A percentile compares a stretch with the other conserved stretches of the same genome.
Conservation (phyloP, 306 rosid genomes). For the Chamaecrista fasciculata region DNA sequence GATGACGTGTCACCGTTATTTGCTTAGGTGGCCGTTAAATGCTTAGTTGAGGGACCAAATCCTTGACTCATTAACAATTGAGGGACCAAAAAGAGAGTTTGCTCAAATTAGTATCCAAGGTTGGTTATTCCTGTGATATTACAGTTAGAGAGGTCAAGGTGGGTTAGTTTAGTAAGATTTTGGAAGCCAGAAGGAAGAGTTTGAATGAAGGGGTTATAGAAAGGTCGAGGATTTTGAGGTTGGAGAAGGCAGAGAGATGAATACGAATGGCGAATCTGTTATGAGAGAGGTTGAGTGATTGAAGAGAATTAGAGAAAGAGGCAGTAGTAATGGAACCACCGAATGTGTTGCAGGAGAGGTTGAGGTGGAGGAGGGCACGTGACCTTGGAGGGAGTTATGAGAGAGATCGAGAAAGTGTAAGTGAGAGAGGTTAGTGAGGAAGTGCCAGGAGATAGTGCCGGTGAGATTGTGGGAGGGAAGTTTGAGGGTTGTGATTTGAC, state of each 20-base stretch:
- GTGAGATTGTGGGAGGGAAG: conserved; percentile 61
- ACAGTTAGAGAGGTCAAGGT: conserved; percentile 62
- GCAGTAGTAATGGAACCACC: conserved; percentile 53
- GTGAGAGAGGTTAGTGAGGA: conserved; percentile 50
- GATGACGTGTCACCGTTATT: no score
- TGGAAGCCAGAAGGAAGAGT: conserved; percentile 49
- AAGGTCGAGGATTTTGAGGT: conserved; percentile 59
- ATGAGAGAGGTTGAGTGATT: conserved; percentile 59
- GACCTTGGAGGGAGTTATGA: conserved; percentile 56
- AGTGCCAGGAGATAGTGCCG: conserved; percentile 67
- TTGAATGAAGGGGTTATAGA: conserved; percentile 50
- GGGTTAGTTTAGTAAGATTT: conserved; percentile 44
- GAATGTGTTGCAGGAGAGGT: conserved; percentile 63
- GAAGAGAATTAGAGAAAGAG: conserved; percentile 50
- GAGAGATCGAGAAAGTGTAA: conserved; percentile 65
- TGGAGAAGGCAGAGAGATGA: conserved; percentile 47
- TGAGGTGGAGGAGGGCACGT: conserved; percentile 39
- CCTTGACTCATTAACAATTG: no score
- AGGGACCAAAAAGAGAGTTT: no score
- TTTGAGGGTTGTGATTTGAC: conserved; percentile 38
- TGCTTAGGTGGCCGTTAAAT: no score
- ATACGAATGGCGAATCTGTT: conserved; percentile 63
- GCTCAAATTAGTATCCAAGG: no score
- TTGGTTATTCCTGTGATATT: conserved; percentile 39
- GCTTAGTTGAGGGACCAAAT: no score